Conservation (phyloP, 306 rosid species). For the Dryas alaskensis region DNA sequence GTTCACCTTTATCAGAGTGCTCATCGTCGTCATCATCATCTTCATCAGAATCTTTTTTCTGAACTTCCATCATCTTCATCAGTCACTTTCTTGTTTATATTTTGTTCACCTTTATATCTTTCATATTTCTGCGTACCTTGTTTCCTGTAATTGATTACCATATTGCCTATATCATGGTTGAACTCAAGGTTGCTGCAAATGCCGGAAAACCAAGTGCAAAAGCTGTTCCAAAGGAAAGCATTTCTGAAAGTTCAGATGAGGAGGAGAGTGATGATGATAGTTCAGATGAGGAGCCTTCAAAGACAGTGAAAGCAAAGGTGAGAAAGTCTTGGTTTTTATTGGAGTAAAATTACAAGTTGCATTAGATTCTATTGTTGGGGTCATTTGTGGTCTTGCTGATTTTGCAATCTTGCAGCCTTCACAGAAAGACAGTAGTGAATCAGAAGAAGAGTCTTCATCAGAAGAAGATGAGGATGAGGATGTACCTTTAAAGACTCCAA, state of each 20-base stretch:
- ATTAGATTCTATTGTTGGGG: background rate
- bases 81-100: background rate
- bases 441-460: slow-evolving; percentile 40
- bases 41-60: too few relatives aligned
- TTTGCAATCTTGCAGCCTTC: slow-evolving; percentile 24
- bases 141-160: background rate
- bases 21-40: too few relatives aligned
- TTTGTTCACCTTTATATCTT: too few relatives aligned
- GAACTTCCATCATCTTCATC: too few relatives aligned
- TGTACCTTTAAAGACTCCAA: slow-evolving; percentile 45
- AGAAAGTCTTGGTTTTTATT: background rate
- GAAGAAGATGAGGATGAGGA: slow-evolving; percentile 27
- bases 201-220: slow-evolving; percentile 21
- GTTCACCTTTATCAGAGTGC: too few relatives aligned
- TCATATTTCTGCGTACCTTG: background rate
- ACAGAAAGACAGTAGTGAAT: slow-evolving; percentile 24
- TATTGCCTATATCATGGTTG: background rate
- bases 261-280: slow-evolving; percentile 20
- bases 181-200: slow-evolving; percentile 11
- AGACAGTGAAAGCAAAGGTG: slow-evolving; percentile 16
- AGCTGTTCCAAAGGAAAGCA: slow-evolving; percentile 25
- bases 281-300: slow-evolving; percentile 15
- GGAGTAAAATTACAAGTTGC: too few relatives aligned
- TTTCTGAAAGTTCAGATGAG: slow-evolving; percentile 18
- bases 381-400: background rate